Percentiles rank a stretch among this genome's conserved stretches.
phyloP scores from a whole-genome alignment of 768 basidiomycete species.

The Naganishia onofrii region DNA sequence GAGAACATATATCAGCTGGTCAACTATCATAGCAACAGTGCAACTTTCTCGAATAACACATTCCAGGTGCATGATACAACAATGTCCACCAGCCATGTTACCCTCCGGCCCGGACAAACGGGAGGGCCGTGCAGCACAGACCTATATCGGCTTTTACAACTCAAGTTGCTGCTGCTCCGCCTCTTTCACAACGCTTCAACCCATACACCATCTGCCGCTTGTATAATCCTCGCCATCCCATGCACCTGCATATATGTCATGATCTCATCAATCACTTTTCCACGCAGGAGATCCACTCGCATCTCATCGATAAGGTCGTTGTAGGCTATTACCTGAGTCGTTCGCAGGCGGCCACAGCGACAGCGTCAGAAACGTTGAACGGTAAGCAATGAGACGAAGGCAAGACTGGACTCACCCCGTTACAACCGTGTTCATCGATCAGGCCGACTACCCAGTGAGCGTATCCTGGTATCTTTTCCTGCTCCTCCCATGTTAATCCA shows the following conservation, averaged over 20 bases:
- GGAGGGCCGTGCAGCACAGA: background rate
- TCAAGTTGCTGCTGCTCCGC: background rate
- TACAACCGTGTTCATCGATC: background rate
- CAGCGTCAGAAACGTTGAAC: background rate
- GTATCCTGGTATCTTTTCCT: background rate
- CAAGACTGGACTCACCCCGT: background rate
- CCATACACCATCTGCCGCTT: background rate
- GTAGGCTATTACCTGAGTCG: background rate
- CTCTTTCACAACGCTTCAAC: background rate
- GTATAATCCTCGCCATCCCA: background rate
- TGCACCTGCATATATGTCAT: slow-evolving; percentile 3
- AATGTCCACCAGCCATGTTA: background rate
- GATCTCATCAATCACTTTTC: background rate
- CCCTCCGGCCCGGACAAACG: background rate
- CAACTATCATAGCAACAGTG: too few relatives aligned
- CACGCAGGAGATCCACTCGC: background rate
- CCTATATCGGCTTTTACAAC: background rate
- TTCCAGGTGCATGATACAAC: background rate
- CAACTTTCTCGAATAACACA: too few relatives aligned
- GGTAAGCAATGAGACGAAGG: background rate
- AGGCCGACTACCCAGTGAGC: background rate
- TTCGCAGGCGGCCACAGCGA: background rate
- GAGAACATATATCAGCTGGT: too few relatives aligned
- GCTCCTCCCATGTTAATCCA: background rate
- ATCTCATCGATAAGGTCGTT: slow-evolving; percentile 4